Conservation (phyloP, 768 basidiomycete species). For the Tylopilus plumbeoviolaceoides region DNA sequence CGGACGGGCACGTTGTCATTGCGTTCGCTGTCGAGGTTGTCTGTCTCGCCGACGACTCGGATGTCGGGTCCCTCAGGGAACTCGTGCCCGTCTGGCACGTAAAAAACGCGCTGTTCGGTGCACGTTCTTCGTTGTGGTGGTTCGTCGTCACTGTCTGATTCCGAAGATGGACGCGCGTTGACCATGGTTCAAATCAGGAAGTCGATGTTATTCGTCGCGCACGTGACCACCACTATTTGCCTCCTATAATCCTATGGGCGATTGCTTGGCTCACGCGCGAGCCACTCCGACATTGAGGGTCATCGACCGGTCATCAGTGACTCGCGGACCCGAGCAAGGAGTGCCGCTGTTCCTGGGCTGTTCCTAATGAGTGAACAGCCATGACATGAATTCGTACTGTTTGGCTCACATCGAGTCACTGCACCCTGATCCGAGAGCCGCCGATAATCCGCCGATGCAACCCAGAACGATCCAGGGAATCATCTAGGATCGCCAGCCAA, state of each 20-base stretch:
- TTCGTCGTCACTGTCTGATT: constrained; percentile 18
- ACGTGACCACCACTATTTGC: constrained; percentile 9
- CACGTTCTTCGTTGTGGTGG: constrained; percentile 4
- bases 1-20: constrained; percentile 52
- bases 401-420: too few relatives aligned
- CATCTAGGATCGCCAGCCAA: background rate
- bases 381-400: too few relatives aligned
- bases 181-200: constrained; percentile 16
- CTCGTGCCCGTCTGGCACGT: constrained; percentile 26
- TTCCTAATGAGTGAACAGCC: too few relatives aligned
- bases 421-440: too few relatives aligned
- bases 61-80: constrained; percentile 40
- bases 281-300: too few relatives aligned
- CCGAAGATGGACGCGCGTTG: constrained; percentile 19
- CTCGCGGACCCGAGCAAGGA: too few relatives aligned
- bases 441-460: too few relatives aligned
- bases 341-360: too few relatives aligned
- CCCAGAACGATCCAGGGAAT: background rate
- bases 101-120: constrained; percentile 11
- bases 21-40: constrained; percentile 20
- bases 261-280: too few relatives aligned
- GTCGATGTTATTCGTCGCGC: background rate
- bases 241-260: too few relatives aligned
- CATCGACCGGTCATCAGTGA: too few relatives aligned
- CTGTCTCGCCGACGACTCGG: constrained; percentile 42